Percentiles rank a stretch among this genome's conserved stretches.
Evolutionary conservation across 2,329 filamentous ascomycete species (phyloP).

Genomic region (Ceratocystis harringtonii): DNA sequence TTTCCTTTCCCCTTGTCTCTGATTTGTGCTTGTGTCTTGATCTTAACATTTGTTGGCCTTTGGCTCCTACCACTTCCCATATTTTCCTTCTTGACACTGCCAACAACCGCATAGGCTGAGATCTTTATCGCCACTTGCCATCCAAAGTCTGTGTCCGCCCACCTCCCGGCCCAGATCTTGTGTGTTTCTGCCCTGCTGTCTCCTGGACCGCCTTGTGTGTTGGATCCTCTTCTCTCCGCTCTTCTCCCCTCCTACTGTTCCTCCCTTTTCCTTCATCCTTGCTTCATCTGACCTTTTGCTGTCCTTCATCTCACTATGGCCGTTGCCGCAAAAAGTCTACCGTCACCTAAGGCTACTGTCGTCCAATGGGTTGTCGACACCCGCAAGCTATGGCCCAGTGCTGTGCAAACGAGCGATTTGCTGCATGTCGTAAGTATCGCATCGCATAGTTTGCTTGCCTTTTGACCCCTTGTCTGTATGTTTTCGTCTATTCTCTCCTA

Average conservation of each 20-base stretch:
- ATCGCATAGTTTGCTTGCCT: neutral
- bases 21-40: no score
- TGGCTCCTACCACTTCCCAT: no score
- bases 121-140: no score
- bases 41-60: no score
- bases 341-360: constrained; percentile 20
- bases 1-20: neutral
- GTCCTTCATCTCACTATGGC: neutral
- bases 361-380: constrained; percentile 51
- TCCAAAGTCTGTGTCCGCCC: no score
- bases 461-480: neutral
- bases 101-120: no score
- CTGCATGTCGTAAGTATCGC: constrained; percentile 29
- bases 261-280: neutral
- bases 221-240: neutral
- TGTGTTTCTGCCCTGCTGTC: no score
- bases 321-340: constrained; percentile 13
- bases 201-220: no score
- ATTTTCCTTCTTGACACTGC: no score
- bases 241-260: neutral
- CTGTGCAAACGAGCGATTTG: constrained; percentile 34
- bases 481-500: neutral
- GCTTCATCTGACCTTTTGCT: neutral
- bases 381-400: constrained; percentile 40
- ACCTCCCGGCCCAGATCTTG: no score